Evolutionary conservation across 257 asterid genomes (phyloP).

Genomic region (Craterostigma plantagineum): DNA sequence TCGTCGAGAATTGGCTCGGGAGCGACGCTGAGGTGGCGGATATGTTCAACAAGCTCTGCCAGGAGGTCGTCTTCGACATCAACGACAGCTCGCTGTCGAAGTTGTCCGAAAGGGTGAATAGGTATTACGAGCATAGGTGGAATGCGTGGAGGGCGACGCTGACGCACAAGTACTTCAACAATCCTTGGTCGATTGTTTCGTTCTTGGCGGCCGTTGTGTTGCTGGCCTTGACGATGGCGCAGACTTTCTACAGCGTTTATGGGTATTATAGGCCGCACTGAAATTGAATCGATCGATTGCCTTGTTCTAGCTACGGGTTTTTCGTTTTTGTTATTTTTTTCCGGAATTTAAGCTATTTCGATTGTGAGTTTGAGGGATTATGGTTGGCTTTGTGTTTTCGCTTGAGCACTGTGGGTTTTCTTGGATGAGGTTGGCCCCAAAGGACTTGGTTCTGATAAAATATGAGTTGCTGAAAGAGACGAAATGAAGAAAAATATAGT

Average conservation of each 20-base stretch:
- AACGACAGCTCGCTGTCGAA: slow-evolving; percentile 47
- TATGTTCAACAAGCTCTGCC: slow-evolving; percentile 56
- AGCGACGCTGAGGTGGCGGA: slow-evolving; percentile 74
- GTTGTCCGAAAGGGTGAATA: slow-evolving; percentile 52
- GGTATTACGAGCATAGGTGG: slow-evolving; percentile 62
- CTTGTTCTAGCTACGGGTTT: too few species aligned
- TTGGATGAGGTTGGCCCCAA: too few species aligned
- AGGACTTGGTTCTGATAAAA: too few species aligned
- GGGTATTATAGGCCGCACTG: too few species aligned
- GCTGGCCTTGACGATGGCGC: slow-evolving; percentile 40
- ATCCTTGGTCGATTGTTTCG: slow-evolving; percentile 70
- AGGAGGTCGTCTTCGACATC: slow-evolving; percentile 66
- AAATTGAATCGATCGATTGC: too few species aligned
- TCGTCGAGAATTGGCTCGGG: slow-evolving; percentile 84
- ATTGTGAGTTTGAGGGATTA: too few species aligned
- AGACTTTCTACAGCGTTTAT: slow-evolving; percentile 14
- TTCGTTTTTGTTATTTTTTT: too few species aligned
- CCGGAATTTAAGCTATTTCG: too few species aligned
- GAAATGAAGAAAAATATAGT: too few species aligned
- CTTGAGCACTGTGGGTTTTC: too few species aligned
- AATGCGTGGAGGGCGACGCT: slow-evolving; percentile 84
- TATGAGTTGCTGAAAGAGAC: too few species aligned
- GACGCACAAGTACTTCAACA: slow-evolving; percentile 47
- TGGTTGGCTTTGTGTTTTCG: too few species aligned
- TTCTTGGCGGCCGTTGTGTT: slow-evolving; percentile 54